Evolutionary conservation across 2,329 filamentous ascomycete genomes (phyloP).

Genomic region (Talaromyces atroroseus): DNA sequence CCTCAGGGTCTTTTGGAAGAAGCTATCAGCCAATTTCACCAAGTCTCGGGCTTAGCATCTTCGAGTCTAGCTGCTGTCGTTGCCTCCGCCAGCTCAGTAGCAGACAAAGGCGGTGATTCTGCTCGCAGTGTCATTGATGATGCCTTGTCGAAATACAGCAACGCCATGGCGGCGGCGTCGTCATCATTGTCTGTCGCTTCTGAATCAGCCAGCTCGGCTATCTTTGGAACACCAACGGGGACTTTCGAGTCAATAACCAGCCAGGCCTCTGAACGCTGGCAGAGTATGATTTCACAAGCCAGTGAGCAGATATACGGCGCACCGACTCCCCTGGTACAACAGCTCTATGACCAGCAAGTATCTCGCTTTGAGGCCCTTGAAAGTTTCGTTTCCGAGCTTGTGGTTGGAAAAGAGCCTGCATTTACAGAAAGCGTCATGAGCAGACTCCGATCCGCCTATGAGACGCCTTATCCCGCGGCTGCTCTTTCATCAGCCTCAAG

Average conservation of each 20-base stretch:
- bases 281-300: slow-evolving; percentile 57
- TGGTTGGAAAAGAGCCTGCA: slow-evolving; percentile 70
- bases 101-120: slow-evolving; percentile 29
- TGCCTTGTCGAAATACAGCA: slow-evolving; percentile 42
- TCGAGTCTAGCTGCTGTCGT: slow-evolving; percentile 37
- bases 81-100: slow-evolving; percentile 35
- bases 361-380: slow-evolving; percentile 65
- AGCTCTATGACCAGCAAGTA: slow-evolving; percentile 41
- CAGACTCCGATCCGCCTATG: slow-evolving; percentile 66
- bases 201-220: slow-evolving; percentile 37
- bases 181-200: slow-evolving; percentile 35
- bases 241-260: slow-evolving; percentile 46
- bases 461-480: slow-evolving; percentile 48
- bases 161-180: slow-evolving; percentile 42
- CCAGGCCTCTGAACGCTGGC: slow-evolving; percentile 59
- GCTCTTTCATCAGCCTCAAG: slow-evolving; percentile 47
- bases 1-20: slow-evolving; percentile 32
- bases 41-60: slow-evolving; percentile 34
- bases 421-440: slow-evolving; percentile 77
- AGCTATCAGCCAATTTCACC: slow-evolving; percentile 32
- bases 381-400: slow-evolving; percentile 68
- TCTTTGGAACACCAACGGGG: slow-evolving; percentile 43
- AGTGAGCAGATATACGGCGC: slow-evolving; percentile 66
- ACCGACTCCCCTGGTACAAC: slow-evolving; percentile 57
- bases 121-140: slow-evolving; percentile 36